Percentiles rank a stretch among this genome's conserved stretches.
Evolutionary conservation across 768 basidiomycete genomes (phyloP).

Genomic region (Mycena albidolilacea): DNA sequence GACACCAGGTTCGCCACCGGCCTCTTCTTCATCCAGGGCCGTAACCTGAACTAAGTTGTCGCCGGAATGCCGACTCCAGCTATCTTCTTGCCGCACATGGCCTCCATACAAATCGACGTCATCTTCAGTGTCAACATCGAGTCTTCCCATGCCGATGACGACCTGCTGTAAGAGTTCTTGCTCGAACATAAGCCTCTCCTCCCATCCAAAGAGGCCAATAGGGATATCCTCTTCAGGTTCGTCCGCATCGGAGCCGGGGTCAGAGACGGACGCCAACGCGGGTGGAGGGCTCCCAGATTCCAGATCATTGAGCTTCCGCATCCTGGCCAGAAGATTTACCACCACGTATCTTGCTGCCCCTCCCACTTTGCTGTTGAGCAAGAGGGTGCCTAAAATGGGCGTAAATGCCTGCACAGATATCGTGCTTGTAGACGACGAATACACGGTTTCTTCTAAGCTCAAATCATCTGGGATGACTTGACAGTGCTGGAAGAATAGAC

Average conservation of each 20-base stretch:
- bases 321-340: slow-evolving; percentile 81
- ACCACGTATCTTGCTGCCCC: slow-evolving; percentile 82
- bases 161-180: slow-evolving; percentile 89
- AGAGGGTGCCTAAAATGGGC: slow-evolving; percentile 88
- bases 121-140: slow-evolving; percentile 60
- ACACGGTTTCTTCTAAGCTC: slow-evolving; percentile 48
- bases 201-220: slow-evolving; percentile 64
- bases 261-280: neutral
- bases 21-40: slow-evolving; percentile 36
- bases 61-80: slow-evolving; percentile 35
- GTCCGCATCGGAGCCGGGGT: slow-evolving; percentile 49
- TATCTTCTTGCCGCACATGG: slow-evolving; percentile 33
- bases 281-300: slow-evolving; percentile 44
- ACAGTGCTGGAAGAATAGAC: slow-evolving; percentile 66
- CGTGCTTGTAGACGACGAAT: slow-evolving; percentile 55
- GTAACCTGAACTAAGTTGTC: slow-evolving; percentile 35
- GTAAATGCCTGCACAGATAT: slow-evolving; percentile 92
- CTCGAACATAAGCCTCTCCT: slow-evolving; percentile 78
- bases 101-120: slow-evolving; percentile 55
- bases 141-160: slow-evolving; percentile 89
- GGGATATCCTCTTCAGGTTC: slow-evolving; percentile 48
- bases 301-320: slow-evolving; percentile 72
- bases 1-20: slow-evolving; percentile 37
- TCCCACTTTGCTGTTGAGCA: slow-evolving; percentile 84
- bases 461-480: slow-evolving; percentile 71